phyloP scores from a whole-genome alignment of 2,329 filamentous ascomycete genomes.

The Fragosphaeria purpurea region DNA sequence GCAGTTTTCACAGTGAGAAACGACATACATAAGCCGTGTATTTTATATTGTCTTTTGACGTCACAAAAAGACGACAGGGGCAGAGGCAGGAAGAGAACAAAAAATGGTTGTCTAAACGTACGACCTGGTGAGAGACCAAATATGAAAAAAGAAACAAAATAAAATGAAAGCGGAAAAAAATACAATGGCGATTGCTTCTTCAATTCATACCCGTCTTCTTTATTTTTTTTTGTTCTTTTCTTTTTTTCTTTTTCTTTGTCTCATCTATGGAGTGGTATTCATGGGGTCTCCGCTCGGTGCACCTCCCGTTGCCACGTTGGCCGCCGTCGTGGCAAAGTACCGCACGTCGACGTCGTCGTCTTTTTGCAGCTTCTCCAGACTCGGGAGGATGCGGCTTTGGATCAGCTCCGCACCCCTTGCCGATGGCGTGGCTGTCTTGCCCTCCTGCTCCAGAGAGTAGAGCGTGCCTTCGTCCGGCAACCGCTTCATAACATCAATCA shows the following conservation, averaged over 20 bases:
- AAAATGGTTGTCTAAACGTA: too few species aligned
- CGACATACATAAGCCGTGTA: too few species aligned
- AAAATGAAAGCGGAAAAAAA: conserved; percentile 1
- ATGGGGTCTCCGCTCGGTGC: conserved; percentile 46
- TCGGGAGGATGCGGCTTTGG: conserved; percentile 75
- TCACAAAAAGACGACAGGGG: too few species aligned
- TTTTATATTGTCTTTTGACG: too few species aligned
- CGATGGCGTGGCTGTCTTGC: conserved; percentile 51
- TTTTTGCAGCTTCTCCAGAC: conserved; percentile 88
- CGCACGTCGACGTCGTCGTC: conserved; percentile 97
- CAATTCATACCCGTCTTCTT: conserved; percentile 18
- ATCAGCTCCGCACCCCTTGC: conserved; percentile 70
- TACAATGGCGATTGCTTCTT: conserved; percentile 46
- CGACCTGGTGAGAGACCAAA: neutral
- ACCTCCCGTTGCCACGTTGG: conserved; percentile 44
- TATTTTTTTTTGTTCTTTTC: conserved; percentile 12
- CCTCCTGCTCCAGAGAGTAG: conserved; percentile 73
- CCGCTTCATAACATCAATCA: conserved; percentile 85
- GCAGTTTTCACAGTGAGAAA: too few species aligned
- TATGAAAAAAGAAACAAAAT: neutral
- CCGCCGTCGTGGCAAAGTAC: conserved; percentile 91
- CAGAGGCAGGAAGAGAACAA: too few species aligned
- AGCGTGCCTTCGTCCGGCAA: conserved; percentile 84
- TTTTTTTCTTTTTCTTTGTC: conserved; percentile 20
- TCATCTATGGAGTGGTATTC: conserved; percentile 54